A percentile compares a stretch with the other conserved stretches of the same genome.
These are phyloP conservation scores for Mikania micrantha DNA, from an alignment of 129 eudicot genomes.

Conservation along the genomic window DNA sequence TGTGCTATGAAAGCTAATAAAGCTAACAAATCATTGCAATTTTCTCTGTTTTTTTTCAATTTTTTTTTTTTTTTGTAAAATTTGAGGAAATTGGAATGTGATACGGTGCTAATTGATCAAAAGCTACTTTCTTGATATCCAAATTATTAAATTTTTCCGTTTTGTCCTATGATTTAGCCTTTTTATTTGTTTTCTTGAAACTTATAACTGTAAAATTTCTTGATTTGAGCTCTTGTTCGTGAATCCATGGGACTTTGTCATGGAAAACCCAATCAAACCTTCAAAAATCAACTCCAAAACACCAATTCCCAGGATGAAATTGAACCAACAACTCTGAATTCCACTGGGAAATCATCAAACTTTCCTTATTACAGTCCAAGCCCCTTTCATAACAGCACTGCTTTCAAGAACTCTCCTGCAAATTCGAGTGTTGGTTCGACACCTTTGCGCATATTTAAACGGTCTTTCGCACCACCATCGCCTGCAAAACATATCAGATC, in stretches of 20 bases:
- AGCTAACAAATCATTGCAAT: conserved; percentile 8
- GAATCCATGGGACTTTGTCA: conserved; percentile 97
- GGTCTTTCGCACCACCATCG: conserved; percentile 94
- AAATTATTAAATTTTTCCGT: conserved; percentile 9
- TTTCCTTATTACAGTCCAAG: conserved; percentile 97
- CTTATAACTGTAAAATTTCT: not conserved
- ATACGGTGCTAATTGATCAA: no score
- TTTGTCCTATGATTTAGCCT: conserved; percentile 24
- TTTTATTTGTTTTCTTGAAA: conserved; percentile 17
- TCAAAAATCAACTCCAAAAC: conserved; percentile 47
- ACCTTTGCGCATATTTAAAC: conserved; percentile 71
- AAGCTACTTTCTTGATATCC: conserved; percentile 21
- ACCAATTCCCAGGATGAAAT: conserved; percentile 33
- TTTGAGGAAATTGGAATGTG: conserved; percentile 19
- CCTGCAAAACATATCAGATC: conserved; percentile 97
- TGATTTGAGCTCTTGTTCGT: conserved; percentile 19
- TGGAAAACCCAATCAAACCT: conserved; percentile 81
- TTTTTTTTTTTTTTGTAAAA: conserved; percentile 27
- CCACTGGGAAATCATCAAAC: conserved; percentile 61
- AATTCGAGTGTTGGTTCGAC: conserved; percentile 79
- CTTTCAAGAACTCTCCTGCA: conserved; percentile 85
- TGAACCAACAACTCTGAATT: conserved; percentile 35
- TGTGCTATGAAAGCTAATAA: conserved; percentile 2
- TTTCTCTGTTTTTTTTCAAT: conserved; percentile 40
- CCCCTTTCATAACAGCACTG: conserved; percentile 61